Base-by-base conservation (phyloP, 495 filamentous ascomycete species). In the Talaromyces ruber region DNA sequence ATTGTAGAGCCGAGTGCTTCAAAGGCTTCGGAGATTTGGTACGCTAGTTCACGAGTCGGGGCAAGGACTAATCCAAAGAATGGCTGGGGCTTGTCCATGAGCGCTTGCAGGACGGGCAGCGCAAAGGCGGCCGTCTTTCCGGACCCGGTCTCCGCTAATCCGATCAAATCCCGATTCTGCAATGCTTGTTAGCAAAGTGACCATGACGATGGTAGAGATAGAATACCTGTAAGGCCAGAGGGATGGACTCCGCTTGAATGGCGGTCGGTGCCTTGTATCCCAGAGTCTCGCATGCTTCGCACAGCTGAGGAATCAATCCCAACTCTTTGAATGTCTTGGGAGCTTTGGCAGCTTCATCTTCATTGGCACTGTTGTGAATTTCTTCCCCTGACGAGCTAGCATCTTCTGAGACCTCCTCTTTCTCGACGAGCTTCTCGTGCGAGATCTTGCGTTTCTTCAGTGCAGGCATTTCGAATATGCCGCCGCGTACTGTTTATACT, bases 91-190 rank as follows among this genome's bases (percentile, higher is more conserved):
- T 88, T 88, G 45, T 93, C 87, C 80, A 97, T 91, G 0, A 97
- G 81, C 1, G 85, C 82, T 79, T 96, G 91, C 3, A 97, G 79
- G 47, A 97, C 93, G 1, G 94, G 94, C 0, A 98, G 73, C 0
- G 88, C 88, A 70, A 97, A 98, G 0, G 94, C 91, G 2, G 90
- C 93, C 0, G 88, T 97, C 74, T 98, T 98, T 71, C 94, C 94
- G 70, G 84, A 88, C 65, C 94, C 94, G 0, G 94, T 98, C 72
- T 98, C 93, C 29, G 94, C 93, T 24, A 97, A 81, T 34, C 92
- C 94, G 64, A 98, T 96, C 28, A 98, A 76, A 74, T 97, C 94
- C 7, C 57, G 32, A 28, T 43, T 21, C 57, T 25, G 16, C 14
- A 3, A 21, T 79, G 8, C 7, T 28, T 39, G 57, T 59, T 32